These are phyloP conservation scores for Macrolepiota fuliginosa DNA, from an alignment of 768 basidiomycete species.

Conservation along the genomic window DNA sequence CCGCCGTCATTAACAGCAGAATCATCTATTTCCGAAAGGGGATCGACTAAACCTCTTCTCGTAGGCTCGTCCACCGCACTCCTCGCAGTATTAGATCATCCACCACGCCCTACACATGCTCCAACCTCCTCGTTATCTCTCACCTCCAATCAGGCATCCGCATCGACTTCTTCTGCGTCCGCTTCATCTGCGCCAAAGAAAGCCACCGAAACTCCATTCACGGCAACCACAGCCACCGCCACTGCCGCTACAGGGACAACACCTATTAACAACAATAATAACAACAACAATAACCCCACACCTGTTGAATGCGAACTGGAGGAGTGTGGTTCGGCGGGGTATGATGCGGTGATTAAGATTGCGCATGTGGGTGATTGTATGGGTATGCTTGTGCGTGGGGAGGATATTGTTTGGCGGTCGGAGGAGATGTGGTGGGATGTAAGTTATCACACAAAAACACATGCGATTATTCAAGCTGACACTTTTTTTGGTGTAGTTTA, in stretches of 20 bases:
- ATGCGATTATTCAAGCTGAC: not conserved
- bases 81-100: conserved; percentile 58
- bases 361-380: conserved; percentile 89
- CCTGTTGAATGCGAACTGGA: conserved; percentile 10
- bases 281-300: not conserved
- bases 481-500: conserved; percentile 22
- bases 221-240: conserved; percentile 7
- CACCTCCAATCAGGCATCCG: not conserved
- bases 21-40: conserved; percentile 9
- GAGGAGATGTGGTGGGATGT: conserved; percentile 93
- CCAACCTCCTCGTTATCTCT: not conserved
- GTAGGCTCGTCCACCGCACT: conserved; percentile 69
- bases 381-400: conserved; percentile 80
- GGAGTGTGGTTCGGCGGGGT: conserved; percentile 10
- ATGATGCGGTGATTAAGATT: conserved; percentile 69
- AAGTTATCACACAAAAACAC: conserved; percentile 29
- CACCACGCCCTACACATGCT: conserved; percentile 15
- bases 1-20: conserved; percentile 20
- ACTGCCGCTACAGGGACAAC: not conserved
- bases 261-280: no score
- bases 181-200: not conserved
- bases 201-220: conserved; percentile 3
- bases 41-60: conserved; percentile 35
- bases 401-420: conserved; percentile 79
- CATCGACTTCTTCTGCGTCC: not conserved